These are phyloP conservation scores for Mycosphaerella arachidis DNA, from an alignment of 2,329 filamentous ascomycete genomes.

Conservation along the genomic window DNA sequence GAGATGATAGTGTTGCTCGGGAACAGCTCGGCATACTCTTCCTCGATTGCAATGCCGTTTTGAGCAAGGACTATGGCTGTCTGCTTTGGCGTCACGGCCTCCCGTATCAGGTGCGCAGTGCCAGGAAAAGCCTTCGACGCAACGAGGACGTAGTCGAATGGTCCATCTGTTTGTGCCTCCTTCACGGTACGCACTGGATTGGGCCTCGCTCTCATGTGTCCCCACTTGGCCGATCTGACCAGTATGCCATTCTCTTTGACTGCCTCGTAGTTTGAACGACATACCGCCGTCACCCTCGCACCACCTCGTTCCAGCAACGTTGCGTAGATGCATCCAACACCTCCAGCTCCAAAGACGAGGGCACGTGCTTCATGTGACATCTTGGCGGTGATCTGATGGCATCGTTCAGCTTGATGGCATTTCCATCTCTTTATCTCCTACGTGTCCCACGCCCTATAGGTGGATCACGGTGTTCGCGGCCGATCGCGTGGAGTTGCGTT, in stretches of 20 bases:
- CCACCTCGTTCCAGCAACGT: constrained; percentile 38
- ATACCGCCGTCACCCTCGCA: constrained; percentile 38
- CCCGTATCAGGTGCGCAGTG: constrained; percentile 35
- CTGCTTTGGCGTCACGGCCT: constrained; percentile 36
- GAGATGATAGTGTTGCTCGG: constrained; percentile 51
- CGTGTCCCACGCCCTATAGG: background rate
- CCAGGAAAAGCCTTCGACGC: constrained; percentile 45
- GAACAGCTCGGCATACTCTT: constrained; percentile 49
- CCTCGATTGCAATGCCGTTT: constrained; percentile 59
- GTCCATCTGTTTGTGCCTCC: constrained; percentile 33
- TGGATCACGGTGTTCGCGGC: background rate
- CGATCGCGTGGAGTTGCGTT: too few species aligned
- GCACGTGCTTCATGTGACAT: constrained; percentile 7
- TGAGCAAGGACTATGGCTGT: constrained; percentile 58
- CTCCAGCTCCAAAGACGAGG: constrained; percentile 41
- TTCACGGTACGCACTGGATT: constrained; percentile 31
- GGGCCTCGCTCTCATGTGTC: constrained; percentile 34
- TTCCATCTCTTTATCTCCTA: background rate
- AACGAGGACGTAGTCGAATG: constrained; percentile 47
- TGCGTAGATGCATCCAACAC: constrained; percentile 40
- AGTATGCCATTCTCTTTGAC: constrained; percentile 39
- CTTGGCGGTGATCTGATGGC: constrained; percentile 6
- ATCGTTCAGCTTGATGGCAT: background rate
- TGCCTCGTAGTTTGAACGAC: constrained; percentile 41
- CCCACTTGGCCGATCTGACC: constrained; percentile 39